Conservation (phyloP, 805 yeast genomes). For the Cyberlindnera petersonii region DNA sequence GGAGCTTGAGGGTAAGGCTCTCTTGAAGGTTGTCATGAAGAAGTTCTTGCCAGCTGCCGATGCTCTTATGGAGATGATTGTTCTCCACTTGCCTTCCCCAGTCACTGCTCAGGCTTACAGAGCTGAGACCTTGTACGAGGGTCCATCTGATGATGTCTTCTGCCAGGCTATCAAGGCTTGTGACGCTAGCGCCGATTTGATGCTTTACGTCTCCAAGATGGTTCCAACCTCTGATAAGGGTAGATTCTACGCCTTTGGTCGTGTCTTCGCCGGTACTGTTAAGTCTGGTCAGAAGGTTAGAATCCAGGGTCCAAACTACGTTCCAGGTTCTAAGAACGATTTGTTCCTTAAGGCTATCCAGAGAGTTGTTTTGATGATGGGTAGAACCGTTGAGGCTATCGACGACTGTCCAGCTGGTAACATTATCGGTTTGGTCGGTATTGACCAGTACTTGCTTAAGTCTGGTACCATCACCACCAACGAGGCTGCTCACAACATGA, state of each 20-base stretch:
- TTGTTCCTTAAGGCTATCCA: conserved; percentile 95
- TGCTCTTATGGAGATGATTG: conserved; percentile 98
- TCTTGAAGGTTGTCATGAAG: conserved; percentile 97
- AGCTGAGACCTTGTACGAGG: conserved; percentile 98
- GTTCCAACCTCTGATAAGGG: conserved; percentile 99
- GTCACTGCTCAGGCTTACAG: conserved; percentile 98
- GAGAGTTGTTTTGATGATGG: conserved; percentile 99
- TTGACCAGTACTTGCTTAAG: conserved; percentile 98
- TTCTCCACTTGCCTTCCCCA: conserved; percentile 98
- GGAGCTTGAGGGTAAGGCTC: conserved; percentile 98
- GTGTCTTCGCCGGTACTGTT: conserved; percentile 99
- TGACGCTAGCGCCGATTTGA: conserved; percentile 96
- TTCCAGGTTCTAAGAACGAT: conserved; percentile 97
- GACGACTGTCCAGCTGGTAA: conserved; percentile 99
- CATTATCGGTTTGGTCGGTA: conserved; percentile 99
- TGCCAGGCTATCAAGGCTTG: conserved; percentile 94
- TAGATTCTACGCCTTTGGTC: conserved; percentile 99
- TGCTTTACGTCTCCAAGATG: conserved; percentile 99
- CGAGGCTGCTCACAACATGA: conserved; percentile 98
- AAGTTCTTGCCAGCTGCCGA: conserved; percentile 99
- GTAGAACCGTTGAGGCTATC: conserved; percentile 95
- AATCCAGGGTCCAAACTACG: conserved; percentile 99
- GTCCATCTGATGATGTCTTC: conserved; percentile 91
- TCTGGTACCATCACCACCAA: conserved; percentile 98
- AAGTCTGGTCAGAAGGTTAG: conserved; percentile 98